Conservation (phyloP, 441 rosid species). For the Jatropha podagrica region DNA sequence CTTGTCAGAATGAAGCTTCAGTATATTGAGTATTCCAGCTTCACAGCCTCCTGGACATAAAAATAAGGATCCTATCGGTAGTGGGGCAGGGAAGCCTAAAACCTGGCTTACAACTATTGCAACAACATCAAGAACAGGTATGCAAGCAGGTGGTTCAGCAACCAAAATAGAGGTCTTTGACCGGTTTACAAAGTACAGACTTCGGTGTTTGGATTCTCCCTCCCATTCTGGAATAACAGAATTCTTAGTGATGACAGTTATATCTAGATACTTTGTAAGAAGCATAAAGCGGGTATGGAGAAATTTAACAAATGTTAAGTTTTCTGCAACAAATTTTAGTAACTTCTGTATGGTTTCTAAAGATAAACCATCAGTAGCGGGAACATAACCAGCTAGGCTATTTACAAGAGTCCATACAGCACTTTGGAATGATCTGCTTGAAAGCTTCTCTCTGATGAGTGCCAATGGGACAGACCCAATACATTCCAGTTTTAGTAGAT, state of each 20-base stretch:
- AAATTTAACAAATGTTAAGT: constrained; percentile 72
- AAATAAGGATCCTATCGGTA: constrained; percentile 81
- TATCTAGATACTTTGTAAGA: constrained; percentile 63
- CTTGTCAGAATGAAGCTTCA: constrained; percentile 61
- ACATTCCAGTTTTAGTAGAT: constrained; percentile 50
- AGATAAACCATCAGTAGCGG: constrained; percentile 37
- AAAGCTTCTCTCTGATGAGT: constrained; percentile 58
- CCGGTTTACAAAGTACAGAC: constrained; percentile 65
- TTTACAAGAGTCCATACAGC: constrained; percentile 69
- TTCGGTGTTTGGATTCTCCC: constrained; percentile 55
- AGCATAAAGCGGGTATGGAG: constrained; percentile 79
- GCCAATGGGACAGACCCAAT: constrained; percentile 64
- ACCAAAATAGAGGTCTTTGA: constrained; percentile 60
- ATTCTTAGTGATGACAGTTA: constrained; percentile 58
- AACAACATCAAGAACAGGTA: constrained; percentile 74
- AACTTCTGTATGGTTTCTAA: constrained; percentile 49
- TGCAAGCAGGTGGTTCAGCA: constrained; percentile 82
- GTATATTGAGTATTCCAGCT: constrained; percentile 50
- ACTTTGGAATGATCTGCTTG: constrained; percentile 68
- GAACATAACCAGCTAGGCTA: constrained; percentile 35
- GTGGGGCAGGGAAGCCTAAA: constrained; percentile 66
- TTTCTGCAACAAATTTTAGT: constrained; percentile 60
- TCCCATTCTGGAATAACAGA: constrained; percentile 73
- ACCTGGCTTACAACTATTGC: constrained; percentile 82
- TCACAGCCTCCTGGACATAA: constrained; percentile 84